Percentiles rank a stretch among this genome's conserved stretches.
These are phyloP conservation scores for Candida chilensis DNA, from an alignment of 805 yeast species.

Conservation along the genomic window DNA sequence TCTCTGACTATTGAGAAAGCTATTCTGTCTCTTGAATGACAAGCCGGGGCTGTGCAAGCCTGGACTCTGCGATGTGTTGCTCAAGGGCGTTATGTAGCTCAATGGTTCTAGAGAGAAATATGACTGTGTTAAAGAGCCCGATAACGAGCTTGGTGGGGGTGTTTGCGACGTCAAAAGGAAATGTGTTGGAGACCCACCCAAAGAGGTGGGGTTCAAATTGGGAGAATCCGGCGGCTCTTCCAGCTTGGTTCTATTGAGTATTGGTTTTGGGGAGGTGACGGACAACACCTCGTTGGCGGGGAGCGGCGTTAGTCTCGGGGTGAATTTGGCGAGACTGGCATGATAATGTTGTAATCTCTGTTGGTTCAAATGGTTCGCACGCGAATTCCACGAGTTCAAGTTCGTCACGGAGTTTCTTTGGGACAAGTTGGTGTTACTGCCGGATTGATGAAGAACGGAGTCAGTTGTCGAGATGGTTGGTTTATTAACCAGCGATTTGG, in stretches of 20 bases:
- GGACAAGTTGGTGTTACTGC: background rate
- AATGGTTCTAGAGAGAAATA: too few species aligned
- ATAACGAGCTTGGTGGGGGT: too few species aligned
- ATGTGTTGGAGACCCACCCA: slow-evolving; percentile 47
- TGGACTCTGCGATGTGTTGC: too few species aligned
- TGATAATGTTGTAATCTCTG: slow-evolving; percentile 2
- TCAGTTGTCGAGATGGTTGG: slow-evolving; percentile 1
- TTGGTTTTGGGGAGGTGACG: slow-evolving; percentile 12
- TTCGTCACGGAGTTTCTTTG: background rate
- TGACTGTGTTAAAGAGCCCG: too few species aligned
- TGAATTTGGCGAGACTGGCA: slow-evolving; percentile 2
- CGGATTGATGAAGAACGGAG: background rate
- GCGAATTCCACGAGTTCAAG: slow-evolving; percentile 1
- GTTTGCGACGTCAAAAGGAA: slow-evolving; percentile 45
- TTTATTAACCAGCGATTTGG: slow-evolving; percentile 1
- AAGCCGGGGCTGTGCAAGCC: too few species aligned
- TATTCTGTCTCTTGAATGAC: background rate
- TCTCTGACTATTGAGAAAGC: background rate
- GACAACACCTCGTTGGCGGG: background rate
- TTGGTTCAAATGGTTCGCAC: slow-evolving; percentile 1
- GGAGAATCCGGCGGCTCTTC: slow-evolving; percentile 53
- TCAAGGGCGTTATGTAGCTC: too few species aligned
- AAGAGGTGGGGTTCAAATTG: slow-evolving; percentile 37
- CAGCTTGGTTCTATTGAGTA: too few species aligned
- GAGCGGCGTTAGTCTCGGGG: background rate